Evolutionary conservation across 2,329 filamentous ascomycete species (phyloP), one percentile per base, ranked within the genome.

Genomic region (Chaetothyriales sp.): DNA sequence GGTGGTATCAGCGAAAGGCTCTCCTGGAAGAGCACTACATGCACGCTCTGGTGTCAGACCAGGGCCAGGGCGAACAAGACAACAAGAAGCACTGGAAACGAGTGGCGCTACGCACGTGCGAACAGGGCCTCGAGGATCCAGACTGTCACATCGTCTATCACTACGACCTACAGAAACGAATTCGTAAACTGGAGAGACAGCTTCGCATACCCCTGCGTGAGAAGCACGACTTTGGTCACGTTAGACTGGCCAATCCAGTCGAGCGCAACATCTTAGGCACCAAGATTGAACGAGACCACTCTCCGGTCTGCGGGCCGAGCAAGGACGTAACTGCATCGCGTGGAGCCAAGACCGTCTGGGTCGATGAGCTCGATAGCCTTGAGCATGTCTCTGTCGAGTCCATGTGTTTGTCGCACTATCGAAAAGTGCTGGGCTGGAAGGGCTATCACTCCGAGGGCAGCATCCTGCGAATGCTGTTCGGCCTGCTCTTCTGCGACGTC

Each of bases 1-100:
- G 82, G 0, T 98, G 92, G 92, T 97, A 97, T 65, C 89, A 95
- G 64, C 85, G 92, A 18, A 95, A 94, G 68, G 92, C 90, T 1
- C 72, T 98, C 1, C 68, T 98, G 1, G 92, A 98, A 70, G 92
- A 98, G 65, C 89, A 94, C 64, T 97, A 98, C 66, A 89, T 97
- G 86, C 77, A 81, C 62, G 72, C 76, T 4, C 64, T 85, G 5
- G 74, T 72, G 28, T 70, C 76, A 0, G 66, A 66, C 1, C 69
- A 70, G 2, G 72, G 68, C 25, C 70, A 73, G 43, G 70, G 64
- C 43, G 68, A 74, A 15, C 81, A 85, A 44, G 68, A 71, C 7
- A 84, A 85, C 63, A 92, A 86, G 69, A 90, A 83, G 61, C 76
- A 86, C 58, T 98, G 89, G 89, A 88, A 83, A 64, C 75, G 78